phyloP scores from a whole-genome alignment of 805 yeast genomes.

The Scheffersomyces amazonensis region DNA sequence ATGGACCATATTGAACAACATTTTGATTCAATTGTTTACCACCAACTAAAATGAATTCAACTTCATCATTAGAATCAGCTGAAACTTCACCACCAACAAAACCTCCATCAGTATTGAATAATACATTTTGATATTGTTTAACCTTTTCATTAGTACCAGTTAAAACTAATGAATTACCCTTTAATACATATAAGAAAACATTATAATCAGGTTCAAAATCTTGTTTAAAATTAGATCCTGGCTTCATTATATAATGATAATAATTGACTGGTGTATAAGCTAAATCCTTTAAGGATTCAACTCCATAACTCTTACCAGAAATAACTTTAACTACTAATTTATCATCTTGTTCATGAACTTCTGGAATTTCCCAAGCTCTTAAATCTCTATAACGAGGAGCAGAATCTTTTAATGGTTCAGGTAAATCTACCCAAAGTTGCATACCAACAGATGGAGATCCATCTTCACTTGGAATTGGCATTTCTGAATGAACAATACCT shows the following conservation, averaged over 20 bases:
- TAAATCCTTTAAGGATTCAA: conserved; percentile 67
- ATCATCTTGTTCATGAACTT: conserved; percentile 59
- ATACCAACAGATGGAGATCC: conserved; percentile 57
- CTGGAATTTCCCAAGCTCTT: conserved; percentile 66
- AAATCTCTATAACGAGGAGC: conserved; percentile 80
- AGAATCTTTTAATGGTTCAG: conserved; percentile 55
- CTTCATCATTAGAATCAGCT: conserved; percentile 37
- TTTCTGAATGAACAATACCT: conserved; percentile 84
- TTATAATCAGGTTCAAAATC: conserved; percentile 59
- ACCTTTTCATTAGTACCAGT: conserved; percentile 42
- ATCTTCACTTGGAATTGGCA: conserved; percentile 62
- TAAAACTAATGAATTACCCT: conserved; percentile 53
- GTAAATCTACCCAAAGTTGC: conserved; percentile 89
- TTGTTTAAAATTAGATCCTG: conserved; percentile 66
- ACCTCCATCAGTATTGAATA: conserved; percentile 71
- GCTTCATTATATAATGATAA: conserved; percentile 61
- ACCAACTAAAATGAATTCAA: conserved; percentile 72
- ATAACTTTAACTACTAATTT: conserved; percentile 68
- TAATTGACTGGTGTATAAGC: conserved; percentile 82
- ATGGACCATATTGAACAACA: conserved; percentile 87
- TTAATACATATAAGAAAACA: conserved; percentile 63
- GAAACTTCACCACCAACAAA: conserved; percentile 46
- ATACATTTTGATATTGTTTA: conserved; percentile 49
- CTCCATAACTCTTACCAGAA: conserved; percentile 74
- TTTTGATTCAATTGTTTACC: conserved; percentile 74